Evolutionary conservation across 2,329 filamentous ascomycete genomes (phyloP).

Genomic region (Scedosporium boydii): DNA sequence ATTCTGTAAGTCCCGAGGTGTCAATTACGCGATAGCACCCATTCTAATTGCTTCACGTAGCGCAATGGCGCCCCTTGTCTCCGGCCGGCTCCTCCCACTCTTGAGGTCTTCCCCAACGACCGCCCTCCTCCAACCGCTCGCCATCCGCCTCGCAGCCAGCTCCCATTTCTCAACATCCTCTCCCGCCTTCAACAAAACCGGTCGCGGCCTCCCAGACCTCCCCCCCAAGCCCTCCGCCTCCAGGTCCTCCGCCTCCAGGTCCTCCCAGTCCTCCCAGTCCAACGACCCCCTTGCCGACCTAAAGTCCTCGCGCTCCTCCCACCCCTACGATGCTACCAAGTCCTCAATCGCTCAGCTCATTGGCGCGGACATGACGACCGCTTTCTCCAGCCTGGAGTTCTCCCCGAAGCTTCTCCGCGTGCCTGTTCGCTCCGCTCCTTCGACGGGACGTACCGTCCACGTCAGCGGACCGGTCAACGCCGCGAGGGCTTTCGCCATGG

Average conservation of each 20-base stretch:
- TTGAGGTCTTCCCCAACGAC: background rate
- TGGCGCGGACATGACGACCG: conserved; percentile 22
- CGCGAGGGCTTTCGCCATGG: conserved; percentile 31
- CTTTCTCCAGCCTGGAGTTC: conserved; percentile 21
- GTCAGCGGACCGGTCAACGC: conserved; percentile 33
- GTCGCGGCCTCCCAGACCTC: conserved; percentile 7
- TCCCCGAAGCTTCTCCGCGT: conserved; percentile 18
- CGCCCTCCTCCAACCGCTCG: background rate
- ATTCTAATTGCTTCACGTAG: conserved; percentile 1
- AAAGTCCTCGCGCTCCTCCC: background rate
- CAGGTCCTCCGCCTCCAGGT: background rate
- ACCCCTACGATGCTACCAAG: conserved; percentile 7
- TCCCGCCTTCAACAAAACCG: background rate
- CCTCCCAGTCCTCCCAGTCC: background rate
- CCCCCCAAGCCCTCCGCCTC: background rate
- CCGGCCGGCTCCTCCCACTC: background rate
- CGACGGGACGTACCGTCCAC: conserved; percentile 33
- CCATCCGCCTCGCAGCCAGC: background rate
- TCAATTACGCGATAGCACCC: background rate
- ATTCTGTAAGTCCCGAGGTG: background rate
- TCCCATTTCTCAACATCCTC: conserved; percentile 5
- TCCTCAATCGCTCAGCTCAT: conserved; percentile 9
- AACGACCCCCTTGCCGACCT: background rate
- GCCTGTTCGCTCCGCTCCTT: conserved; percentile 28
- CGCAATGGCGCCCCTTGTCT: conserved; percentile 1